A percentile compares a stretch with the other conserved stretches of the same genome.
phyloP scores from a whole-genome alignment of 164 flowering plant genomes.

The Vitis labrusca region DNA sequence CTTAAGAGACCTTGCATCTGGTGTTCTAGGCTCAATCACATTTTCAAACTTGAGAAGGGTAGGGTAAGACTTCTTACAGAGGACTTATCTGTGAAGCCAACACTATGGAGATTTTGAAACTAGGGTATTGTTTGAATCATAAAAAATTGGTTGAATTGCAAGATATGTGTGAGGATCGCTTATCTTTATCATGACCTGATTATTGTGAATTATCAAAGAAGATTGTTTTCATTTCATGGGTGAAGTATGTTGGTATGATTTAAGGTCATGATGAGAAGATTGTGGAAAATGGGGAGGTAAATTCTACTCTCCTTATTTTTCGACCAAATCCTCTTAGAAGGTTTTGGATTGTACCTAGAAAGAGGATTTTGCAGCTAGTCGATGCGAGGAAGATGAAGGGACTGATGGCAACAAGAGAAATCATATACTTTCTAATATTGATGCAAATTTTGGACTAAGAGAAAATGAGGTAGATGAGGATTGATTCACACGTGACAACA shows the following conservation, averaged over 20 bases:
- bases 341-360: slow-evolving; percentile 52
- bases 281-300: slow-evolving; percentile 35
- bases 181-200: slow-evolving; percentile 35
- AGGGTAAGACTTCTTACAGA: slow-evolving; percentile 22
- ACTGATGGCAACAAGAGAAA: slow-evolving; percentile 18
- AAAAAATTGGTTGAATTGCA: slow-evolving; percentile 49
- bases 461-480: slow-evolving; percentile 23
- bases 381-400: slow-evolving; percentile 18
- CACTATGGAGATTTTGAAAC: slow-evolving; percentile 66
- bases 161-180: slow-evolving; percentile 83
- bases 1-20: slow-evolving; percentile 80
- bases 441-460: slow-evolving; percentile 12
- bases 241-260: slow-evolving; percentile 40
- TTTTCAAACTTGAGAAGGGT: slow-evolving; percentile 38
- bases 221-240: slow-evolving; percentile 41
- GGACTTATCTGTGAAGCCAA: slow-evolving; percentile 77
- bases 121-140: slow-evolving; percentile 69
- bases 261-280: slow-evolving; percentile 25
- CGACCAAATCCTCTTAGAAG: slow-evolving; percentile 56
- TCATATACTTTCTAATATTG: slow-evolving; percentile 28
- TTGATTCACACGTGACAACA: not conserved
- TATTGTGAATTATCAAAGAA: slow-evolving; percentile 16
- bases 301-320: slow-evolving; percentile 34
- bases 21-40: slow-evolving; percentile 75
- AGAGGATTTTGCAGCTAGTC: slow-evolving; percentile 25